Evolutionary conservation across 257 asterid species (phyloP).

Genomic region (Agastache rugosa): DNA sequence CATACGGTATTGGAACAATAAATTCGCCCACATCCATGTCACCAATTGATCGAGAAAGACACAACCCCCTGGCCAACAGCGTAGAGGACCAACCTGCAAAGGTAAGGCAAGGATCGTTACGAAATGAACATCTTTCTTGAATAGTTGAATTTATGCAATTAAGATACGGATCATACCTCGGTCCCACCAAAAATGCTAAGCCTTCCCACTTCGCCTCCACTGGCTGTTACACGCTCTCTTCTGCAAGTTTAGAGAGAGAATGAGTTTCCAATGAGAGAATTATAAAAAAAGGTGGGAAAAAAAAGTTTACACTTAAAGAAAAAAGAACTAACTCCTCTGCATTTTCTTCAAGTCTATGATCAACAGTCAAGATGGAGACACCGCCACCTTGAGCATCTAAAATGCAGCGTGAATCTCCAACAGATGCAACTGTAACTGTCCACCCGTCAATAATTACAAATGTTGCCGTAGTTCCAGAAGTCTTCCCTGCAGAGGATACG

Average conservation of each 20-base stretch:
- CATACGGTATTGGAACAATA: constrained; percentile 78
- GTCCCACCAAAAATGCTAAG: constrained; percentile 73
- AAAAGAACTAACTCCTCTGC: constrained; percentile 67
- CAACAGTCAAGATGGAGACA: constrained; percentile 74
- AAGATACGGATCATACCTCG: constrained; percentile 52
- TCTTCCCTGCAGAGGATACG: constrained; percentile 57
- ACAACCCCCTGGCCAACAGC: constrained; percentile 92
- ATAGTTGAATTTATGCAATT: not conserved
- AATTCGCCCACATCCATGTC: constrained; percentile 86
- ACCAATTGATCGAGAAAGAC: constrained; percentile 84
- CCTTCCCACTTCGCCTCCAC: constrained; percentile 93
- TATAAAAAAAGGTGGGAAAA: not conserved
- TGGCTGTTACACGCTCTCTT: constrained; percentile 82
- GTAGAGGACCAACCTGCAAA: constrained; percentile 71
- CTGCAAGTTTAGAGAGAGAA: constrained; percentile 46
- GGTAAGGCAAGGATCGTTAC: not conserved
- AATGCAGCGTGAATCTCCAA: constrained; percentile 92
- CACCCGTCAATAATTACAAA: constrained; percentile 83
- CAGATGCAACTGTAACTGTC: constrained; percentile 92
- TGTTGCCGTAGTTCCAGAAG: constrained; percentile 94
- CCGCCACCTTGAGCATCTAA: constrained; percentile 76
- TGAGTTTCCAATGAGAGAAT: not conserved
- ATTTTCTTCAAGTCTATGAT: constrained; percentile 90
- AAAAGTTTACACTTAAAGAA: not conserved
- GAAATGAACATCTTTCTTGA: not conserved